phyloP scores from a whole-genome alignment of 768 basidiomycete genomes.

The Tremella yokohamensis region DNA sequence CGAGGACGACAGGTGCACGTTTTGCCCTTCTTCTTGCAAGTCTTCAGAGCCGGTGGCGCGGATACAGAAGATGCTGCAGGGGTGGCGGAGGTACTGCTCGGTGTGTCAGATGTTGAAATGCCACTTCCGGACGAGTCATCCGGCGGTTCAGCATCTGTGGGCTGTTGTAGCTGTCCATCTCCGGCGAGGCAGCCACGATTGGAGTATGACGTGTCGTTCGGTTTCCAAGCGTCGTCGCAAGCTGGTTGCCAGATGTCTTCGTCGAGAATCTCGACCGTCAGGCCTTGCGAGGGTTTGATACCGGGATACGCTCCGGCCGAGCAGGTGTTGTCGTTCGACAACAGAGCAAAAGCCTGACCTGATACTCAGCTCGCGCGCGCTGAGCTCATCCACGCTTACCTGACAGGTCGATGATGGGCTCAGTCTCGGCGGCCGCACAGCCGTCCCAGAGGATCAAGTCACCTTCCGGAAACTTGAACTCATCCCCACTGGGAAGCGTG shows the following conservation, averaged over 20 bases:
- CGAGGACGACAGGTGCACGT: no score
- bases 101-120: no score
- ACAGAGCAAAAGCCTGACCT: background rate
- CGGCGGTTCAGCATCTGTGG: background rate
- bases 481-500: background rate
- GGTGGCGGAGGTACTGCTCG: no score
- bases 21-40: no score
- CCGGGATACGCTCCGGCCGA: background rate
- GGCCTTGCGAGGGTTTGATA: background rate
- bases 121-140: no score
- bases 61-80: no score
- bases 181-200: background rate
- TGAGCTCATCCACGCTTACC: background rate
- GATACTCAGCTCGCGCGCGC: background rate
- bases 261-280: conserved; percentile 1
- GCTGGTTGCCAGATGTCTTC: conserved; percentile 1
- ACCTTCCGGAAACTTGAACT: conserved; percentile 8
- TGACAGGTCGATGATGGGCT: conserved; percentile 24
- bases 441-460: conserved; percentile 31
- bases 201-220: background rate
- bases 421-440: conserved; percentile 20
- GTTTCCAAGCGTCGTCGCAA: background rate
- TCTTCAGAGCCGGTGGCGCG: no score
- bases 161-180: background rate
- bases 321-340: background rate